phyloP scores from a whole-genome alignment of 1,139 yeast genomes.

The Spencermartinsiella ligniputridi region DNA sequence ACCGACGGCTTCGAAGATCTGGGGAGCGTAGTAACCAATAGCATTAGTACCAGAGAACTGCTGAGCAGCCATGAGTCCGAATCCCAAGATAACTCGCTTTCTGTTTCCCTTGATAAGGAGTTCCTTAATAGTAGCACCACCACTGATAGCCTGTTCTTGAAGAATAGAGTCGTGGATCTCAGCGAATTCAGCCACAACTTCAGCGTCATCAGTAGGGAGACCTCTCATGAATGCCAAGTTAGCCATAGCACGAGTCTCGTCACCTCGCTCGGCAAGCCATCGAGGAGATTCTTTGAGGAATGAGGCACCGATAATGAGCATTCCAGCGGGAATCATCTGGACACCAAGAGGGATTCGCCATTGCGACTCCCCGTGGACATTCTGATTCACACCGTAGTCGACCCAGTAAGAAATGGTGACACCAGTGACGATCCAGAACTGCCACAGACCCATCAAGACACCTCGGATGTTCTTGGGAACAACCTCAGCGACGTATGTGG shows the following conservation, averaged over 20 bases:
- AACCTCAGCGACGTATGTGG: constrained; percentile 63
- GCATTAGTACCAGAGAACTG: constrained; percentile 71
- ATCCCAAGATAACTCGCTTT: constrained; percentile 14
- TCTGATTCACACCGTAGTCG: constrained; percentile 28
- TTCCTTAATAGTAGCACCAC: constrained; percentile 13
- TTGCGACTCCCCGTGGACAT: constrained; percentile 12
- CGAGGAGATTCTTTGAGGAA: constrained; percentile 52
- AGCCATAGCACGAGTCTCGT: constrained; percentile 10
- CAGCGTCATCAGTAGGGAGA: constrained; percentile 7
- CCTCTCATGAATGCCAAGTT: constrained; percentile 12
- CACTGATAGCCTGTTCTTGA: constrained; percentile 11
- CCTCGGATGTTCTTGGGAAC: constrained; percentile 56
- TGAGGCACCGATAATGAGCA: constrained; percentile 41
- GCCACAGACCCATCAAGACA: constrained; percentile 15
- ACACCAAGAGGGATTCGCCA: constrained; percentile 30
- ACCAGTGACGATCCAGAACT: constrained; percentile 41
- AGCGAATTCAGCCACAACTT: constrained; percentile 13
- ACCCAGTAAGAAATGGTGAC: constrained; percentile 36
- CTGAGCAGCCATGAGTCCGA: constrained; percentile 32
- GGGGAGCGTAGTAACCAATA: constrained; percentile 63
- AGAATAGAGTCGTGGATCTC: constrained; percentile 12
- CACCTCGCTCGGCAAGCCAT: constrained; percentile 36
- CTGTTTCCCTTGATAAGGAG: constrained; percentile 11
- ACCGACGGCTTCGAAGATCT: constrained; percentile 14
- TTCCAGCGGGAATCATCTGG: constrained; percentile 46